Evolutionary conservation across 331 rosid genomes (phyloP).

Genomic region (Rosa hybrid): DNA sequence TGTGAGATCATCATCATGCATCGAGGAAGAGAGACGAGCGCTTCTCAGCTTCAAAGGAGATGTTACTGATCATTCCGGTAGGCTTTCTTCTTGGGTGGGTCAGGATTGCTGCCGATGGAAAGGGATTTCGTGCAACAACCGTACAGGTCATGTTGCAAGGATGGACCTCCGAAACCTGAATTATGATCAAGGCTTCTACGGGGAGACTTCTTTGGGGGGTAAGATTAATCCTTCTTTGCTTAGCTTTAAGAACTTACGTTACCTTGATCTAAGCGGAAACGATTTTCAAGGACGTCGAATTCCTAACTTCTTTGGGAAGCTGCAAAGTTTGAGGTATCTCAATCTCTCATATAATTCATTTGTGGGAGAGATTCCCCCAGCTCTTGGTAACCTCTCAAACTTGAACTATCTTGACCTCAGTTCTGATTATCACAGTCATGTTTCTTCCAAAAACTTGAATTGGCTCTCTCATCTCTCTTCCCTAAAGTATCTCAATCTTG

Average conservation of each 20-base stretch:
- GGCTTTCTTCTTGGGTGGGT: constrained; percentile 14
- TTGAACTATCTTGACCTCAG: not conserved
- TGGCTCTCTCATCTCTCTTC: not conserved
- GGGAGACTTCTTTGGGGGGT: not conserved
- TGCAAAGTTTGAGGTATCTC: no score
- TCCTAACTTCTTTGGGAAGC: no score
- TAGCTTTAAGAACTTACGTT: not conserved
- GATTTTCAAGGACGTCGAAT: not conserved
- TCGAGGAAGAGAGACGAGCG: not conserved
- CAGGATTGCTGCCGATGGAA: not conserved
- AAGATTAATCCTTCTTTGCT: not conserved
- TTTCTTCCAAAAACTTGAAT: not conserved
- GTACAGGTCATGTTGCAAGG: not conserved
- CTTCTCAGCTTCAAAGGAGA: not conserved
- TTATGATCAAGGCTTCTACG: not conserved
- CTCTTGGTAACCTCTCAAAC: not conserved
- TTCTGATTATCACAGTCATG: no score
- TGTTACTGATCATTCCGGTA: not conserved
- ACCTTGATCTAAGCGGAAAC: not conserved
- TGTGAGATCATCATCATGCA: not conserved
- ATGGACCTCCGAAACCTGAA: not conserved
- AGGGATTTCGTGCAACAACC: constrained; percentile 7
- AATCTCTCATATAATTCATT: not conserved
- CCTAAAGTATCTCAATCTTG: no score
- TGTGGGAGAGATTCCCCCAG: not conserved